Base-by-base conservation (phyloP, 306 rosid genomes). In the Dalbergia oliveri region DNA sequence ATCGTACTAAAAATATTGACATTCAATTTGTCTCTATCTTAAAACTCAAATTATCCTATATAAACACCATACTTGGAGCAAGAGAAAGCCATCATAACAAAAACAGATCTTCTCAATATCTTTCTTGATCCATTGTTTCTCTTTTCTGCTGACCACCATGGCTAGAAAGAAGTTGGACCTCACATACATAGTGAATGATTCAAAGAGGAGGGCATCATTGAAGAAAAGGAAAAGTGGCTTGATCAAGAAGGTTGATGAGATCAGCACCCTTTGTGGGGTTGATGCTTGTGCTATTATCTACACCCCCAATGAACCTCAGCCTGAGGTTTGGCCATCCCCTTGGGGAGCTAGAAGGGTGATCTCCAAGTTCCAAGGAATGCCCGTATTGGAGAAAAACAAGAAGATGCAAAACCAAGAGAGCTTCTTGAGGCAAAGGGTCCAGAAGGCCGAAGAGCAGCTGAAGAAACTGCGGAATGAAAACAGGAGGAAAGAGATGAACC, bases 251-350 rank as follows among this genome's bases (percentile, higher is more conserved):
- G 37, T 39, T 5, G 9, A 1, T 15, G 84, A 81, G 54, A 35
- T 81, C 3, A 59, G 15, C n/a, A 81, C 63, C 51, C 74, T 81
- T 53, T 73, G 80, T 41, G 80, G 79, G 13, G 8, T 83, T 45
- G 81, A 83, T 0, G 85, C 85, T 4, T 83, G 87, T 56, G 85
- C 80, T 33, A 54, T 83, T 33, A 16, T 86, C 2, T 86, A 80
- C 7, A 11, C 35, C 51, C 74, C 53, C 26, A 44, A 60, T 33
- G 81, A 80, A 21, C 16, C 63, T 61, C 63, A 77, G 10, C 84
- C 87, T 10, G 76, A 80, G 75, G 51, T 86, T 45, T 86, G 85
- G 87, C 87, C 89, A n/a, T 83, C 83, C 4, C 57, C 62, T 1
- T 1, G 0, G 16, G 81, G 15, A 14, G 83, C n/a, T 2, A 63